Evolutionary conservation across 2,329 filamentous ascomycete species (phyloP), one percentile per base, ranked within the genome.

Genomic region (Berkeleyomyces basicola): DNA sequence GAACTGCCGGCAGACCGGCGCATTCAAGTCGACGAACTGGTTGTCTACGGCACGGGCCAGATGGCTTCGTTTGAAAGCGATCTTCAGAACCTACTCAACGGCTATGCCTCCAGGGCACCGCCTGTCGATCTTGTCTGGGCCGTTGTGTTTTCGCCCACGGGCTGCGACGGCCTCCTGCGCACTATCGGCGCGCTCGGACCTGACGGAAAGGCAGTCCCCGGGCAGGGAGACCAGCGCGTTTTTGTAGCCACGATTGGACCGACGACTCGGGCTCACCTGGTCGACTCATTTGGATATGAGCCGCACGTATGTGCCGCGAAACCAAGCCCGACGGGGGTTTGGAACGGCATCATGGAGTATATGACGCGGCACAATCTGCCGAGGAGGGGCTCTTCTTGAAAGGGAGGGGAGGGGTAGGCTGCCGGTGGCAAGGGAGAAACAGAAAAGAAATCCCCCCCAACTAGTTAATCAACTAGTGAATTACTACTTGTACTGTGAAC

Each of bases 181-280:
- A 77, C 75, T 1, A 70, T 87, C 51, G 79, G 76, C 1, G 67
- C 80, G 67, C 69, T 84, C 16, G 78, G 83, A 63, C 69, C 72
- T 4, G 69, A 70, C 4, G 64, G 63, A 4, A 47, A 14, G 11
- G 44, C 46, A 3, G 57, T 64, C 16, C n/a, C 11, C 31, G 42
- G 67, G 67, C 39, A 69, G 67, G 4, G 68, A 60, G 10, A 66
- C 64, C 3, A 74, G 74, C 7, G 78, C 72, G 59, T 84, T 0
- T 83, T 81, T 66, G 77, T 97, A 65, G 89, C 86, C 11, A 95
- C 91, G 0, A 99, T 99, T 72, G 93, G 93, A 0, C 92, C 93
- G 10, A 99, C 93, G 16, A 99, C 93, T 9, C 80, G 85, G 66
- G 84, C 90, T 67, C 84, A 89, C 73, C 74, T 99, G 53, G 71